Evolutionary conservation across 2,329 filamentous ascomycete species (phyloP).

Genomic region (Colletotrichum australisinense): DNA sequence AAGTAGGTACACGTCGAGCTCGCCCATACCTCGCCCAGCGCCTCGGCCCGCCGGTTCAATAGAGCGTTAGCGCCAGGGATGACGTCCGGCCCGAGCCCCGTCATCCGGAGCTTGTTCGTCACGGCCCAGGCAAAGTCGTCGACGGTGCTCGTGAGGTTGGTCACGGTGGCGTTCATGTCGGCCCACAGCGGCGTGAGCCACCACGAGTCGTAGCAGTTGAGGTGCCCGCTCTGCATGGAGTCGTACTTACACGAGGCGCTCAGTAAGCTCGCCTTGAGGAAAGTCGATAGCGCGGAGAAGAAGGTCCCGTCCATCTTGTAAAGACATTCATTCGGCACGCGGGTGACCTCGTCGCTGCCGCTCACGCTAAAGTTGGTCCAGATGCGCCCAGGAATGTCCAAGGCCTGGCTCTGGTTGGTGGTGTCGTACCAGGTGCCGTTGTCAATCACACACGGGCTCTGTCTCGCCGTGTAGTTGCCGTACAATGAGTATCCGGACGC

Average conservation of each 20-base stretch:
- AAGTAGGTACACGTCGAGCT: constrained; percentile 22
- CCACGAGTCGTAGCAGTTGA: constrained; percentile 23
- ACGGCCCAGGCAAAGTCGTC: constrained; percentile 26
- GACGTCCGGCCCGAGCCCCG: constrained; percentile 9
- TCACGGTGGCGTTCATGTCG: constrained; percentile 22
- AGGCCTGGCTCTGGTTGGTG: constrained; percentile 2
- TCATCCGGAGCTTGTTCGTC: constrained; percentile 31
- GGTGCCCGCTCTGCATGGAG: constrained; percentile 25
- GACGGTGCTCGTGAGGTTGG: constrained; percentile 5
- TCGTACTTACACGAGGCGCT: constrained; percentile 18
- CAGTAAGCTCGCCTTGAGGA: constrained; percentile 1
- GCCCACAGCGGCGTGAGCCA: constrained; percentile 28
- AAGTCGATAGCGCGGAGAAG: constrained; percentile 3
- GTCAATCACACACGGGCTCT: constrained; percentile 17
- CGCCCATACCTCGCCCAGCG: constrained; percentile 7
- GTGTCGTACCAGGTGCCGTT: constrained; percentile 20
- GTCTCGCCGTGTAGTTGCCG: constrained; percentile 21
- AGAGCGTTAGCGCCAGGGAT: background rate
- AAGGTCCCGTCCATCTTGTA: constrained; percentile 28
- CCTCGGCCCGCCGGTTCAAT: background rate
- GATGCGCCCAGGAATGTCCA: background rate
- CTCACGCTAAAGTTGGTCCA: constrained; percentile 18
- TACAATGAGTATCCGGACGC: background rate
- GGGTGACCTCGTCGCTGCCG: background rate
- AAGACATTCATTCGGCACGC: constrained; percentile 18